Conservation (phyloP, 495 filamentous ascomycete species). For the Usnea hakonensis region DNA sequence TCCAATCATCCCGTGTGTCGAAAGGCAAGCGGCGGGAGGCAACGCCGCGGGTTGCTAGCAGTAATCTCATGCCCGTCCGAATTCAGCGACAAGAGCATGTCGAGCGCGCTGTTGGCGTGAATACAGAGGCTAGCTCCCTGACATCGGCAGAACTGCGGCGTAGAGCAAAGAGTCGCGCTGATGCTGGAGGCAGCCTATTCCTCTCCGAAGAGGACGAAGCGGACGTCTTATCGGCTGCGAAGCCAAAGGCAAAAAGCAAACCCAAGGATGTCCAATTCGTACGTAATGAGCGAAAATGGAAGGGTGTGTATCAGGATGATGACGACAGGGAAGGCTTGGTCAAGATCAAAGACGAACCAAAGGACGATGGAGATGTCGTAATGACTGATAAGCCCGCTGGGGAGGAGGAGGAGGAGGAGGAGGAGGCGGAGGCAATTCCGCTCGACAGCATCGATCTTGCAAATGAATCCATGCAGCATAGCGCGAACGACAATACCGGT, state of each 20-base stretch:
- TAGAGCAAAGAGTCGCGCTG: conserved; percentile 29
- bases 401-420: conserved; percentile 6
- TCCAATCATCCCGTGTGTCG: conserved; percentile 20
- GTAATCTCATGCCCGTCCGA: conserved; percentile 40
- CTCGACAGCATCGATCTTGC: background rate
- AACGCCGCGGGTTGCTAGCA: conserved; percentile 18
- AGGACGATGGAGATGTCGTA: conserved; percentile 31
- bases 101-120: conserved; percentile 42
- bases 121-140: conserved; percentile 45
- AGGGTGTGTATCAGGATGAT: conserved; percentile 27
- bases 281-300: conserved; percentile 26
- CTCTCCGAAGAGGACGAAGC: conserved; percentile 13
- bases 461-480: background rate
- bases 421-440: background rate
- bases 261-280: conserved; percentile 28
- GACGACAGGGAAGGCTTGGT: conserved; percentile 22
- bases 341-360: conserved; percentile 40
- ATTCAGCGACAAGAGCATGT: conserved; percentile 45
- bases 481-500: background rate
- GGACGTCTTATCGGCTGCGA: background rate
- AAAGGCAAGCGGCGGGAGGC: conserved; percentile 34
- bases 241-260: conserved; percentile 15
- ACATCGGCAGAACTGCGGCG: conserved; percentile 37
- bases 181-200: conserved; percentile 20
- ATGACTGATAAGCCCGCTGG: conserved; percentile 31